Evolutionary conservation across 2,329 filamentous ascomycete genomes (phyloP).

Genomic region (Aspergillus nomiae): DNA sequence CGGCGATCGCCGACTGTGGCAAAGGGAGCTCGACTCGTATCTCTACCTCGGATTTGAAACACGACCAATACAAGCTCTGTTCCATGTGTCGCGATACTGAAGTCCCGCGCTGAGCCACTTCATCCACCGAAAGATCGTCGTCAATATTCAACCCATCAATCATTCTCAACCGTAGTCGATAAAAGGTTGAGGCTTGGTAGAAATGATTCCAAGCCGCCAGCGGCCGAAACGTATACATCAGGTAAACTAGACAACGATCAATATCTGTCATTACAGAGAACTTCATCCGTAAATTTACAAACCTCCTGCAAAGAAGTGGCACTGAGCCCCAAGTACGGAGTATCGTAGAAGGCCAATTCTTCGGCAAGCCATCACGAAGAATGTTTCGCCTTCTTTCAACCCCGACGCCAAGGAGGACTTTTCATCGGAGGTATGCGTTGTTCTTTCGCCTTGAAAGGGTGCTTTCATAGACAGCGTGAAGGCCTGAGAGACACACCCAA

Average conservation of each 20-base stretch:
- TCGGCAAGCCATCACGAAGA: constrained; percentile 32
- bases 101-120: constrained; percentile 10
- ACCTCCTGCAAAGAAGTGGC: constrained; percentile 45
- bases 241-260: constrained; percentile 4
- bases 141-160: constrained; percentile 16
- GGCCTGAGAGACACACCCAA: not conserved
- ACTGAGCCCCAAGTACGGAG: constrained; percentile 39
- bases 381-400: constrained; percentile 28
- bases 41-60: constrained; percentile 48
- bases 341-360: constrained; percentile 30
- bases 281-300: constrained; percentile 13
- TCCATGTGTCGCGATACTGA: constrained; percentile 34
- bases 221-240: constrained; percentile 43
- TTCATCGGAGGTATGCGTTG: constrained; percentile 10
- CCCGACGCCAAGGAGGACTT: constrained; percentile 5
- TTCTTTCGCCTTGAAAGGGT: not conserved
- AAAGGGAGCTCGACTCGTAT: constrained; percentile 44
- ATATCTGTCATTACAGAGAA: constrained; percentile 17
- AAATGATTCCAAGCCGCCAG: constrained; percentile 44
- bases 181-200: constrained; percentile 32
- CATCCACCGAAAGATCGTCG: constrained; percentile 6
- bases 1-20: constrained; percentile 39
- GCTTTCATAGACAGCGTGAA: not conserved
- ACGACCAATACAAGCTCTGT: constrained; percentile 48
- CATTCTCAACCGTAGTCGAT: constrained; percentile 37